Base-by-base conservation (phyloP, 2,329 filamentous ascomycete species). In the Phialophora verrucosa region DNA sequence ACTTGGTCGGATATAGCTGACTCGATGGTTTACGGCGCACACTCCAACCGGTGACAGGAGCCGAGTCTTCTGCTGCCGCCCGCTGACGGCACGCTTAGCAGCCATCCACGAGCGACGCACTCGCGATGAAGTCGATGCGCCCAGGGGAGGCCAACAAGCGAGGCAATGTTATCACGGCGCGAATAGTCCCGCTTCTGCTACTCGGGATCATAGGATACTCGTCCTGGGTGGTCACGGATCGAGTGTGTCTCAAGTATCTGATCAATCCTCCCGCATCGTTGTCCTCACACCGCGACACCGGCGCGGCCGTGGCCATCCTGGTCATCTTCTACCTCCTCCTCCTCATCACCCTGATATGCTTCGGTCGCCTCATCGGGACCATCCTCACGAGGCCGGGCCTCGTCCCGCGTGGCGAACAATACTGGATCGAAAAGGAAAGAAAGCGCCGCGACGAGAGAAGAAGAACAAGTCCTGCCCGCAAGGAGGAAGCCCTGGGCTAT, bases 321-420 rank as follows among this genome's bases (percentile, higher is more conserved):
- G 85, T 88, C 31, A 78, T 93, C 27, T 93, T 91, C 78, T 90
- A 90, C 74, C 60, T 93, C 61, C 82, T 96, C 62, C 82, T 97
- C 53, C 71, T 91, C 17, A 82, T 90, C 32, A 85, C 92, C 74
- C 75, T 89, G 27, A 73, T 82, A 35, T 84, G 89, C 23, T 97
- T 96, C 77, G 74, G 90, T 23, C 90, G 93, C 69, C 85, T 93
- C 10, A 77, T 93, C 50, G 80, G 88, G 69, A 85, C 86, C 38
- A 88, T 96, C 59, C 84, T 87, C 65, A 82, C 82, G 71, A 86
- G 93, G 70, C 90, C 93, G 0, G 93, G 92, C 3, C 85, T 92
- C 62, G 84, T 93, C 0, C 89, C 91, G 0, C 84, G 90, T 35
- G 87, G 85, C n/a, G 78, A 82, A 59, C 73, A 80, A 70, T 77